Base-by-base conservation (phyloP, 2,329 filamentous ascomycete species). In the Alternaria dauci region DNA sequence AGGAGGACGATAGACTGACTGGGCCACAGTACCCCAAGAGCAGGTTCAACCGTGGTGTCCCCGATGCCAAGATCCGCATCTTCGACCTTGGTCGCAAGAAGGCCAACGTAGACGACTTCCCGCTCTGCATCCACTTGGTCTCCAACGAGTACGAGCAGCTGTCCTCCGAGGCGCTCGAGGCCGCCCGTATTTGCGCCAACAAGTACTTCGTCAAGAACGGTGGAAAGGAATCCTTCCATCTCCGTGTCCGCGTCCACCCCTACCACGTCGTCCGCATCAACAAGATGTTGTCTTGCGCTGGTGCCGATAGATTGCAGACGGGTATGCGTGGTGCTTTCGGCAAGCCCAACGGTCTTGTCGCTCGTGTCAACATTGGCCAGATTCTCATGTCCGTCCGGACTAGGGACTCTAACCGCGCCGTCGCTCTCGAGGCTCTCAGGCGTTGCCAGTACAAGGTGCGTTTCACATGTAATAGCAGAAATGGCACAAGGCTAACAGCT, bases 211-310 rank as follows among this genome's bases (percentile, higher is more conserved):
- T 89, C 81, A 89, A 89, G 84, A 82, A 85, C 74, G 84, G 85
- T 77, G 88, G 88, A 81, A 90, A 90, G 83, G 88, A 90, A 86
- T 85, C 86, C 82, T 89, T 90, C 87, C 88, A 90, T 81, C 81
- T 90, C 68, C 87, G 88, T 72, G 86, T 89, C 78, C 87, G 95
- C 81, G 94, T 93, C 81, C 95, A 99, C 89, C 95, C 95, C 74
- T 99, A 92, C 93, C 95, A 99, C 89, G 95, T 99, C 86, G 91
- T 99, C 88, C 95, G 95, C 86, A 99, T 99, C 94, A 99, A 99
- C 93, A 99, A 99, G 92, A 99, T 99, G 95, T 94, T 99, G 93
- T 98, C 95, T 82, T 99, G 95, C 85, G 95, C 95, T 81, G 95
- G 95, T 89, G 95, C 95, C 90, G 95, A 99, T 98, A 93, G 95